Conservation (phyloP, 2,329 filamentous ascomycete species). For the Teratosphaeria epicoccoides region DNA sequence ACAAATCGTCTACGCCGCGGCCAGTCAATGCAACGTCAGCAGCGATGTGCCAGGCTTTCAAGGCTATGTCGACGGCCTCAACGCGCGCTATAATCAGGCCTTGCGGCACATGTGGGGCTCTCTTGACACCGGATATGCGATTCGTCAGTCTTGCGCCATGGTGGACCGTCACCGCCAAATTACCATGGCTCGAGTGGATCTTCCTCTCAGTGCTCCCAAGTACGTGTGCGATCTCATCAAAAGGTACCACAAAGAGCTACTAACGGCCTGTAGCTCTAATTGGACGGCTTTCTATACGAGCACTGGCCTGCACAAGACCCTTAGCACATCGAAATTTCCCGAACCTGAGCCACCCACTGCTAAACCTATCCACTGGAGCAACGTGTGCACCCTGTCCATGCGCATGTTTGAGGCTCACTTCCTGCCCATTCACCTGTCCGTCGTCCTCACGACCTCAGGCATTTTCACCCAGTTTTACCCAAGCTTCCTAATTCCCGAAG, state of each 20-base stretch:
- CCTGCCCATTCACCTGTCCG: constrained; percentile 55
- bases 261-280: constrained; percentile 17
- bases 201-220: constrained; percentile 19
- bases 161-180: constrained; percentile 13
- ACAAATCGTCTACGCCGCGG: constrained; percentile 54
- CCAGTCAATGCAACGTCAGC: constrained; percentile 63
- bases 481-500: constrained; percentile 40
- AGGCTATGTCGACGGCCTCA: constrained; percentile 48
- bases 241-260: constrained; percentile 1
- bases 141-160: constrained; percentile 30
- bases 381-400: constrained; percentile 49
- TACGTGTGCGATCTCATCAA: constrained; percentile 10
- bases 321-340: constrained; percentile 10
- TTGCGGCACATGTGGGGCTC: constrained; percentile 68
- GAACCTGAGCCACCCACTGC: constrained; percentile 10
- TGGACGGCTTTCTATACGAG: constrained; percentile 23
- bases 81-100: constrained; percentile 60
- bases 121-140: constrained; percentile 56
- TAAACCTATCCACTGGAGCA: constrained; percentile 29
- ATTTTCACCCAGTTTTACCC: constrained; percentile 49
- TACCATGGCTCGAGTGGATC: constrained; percentile 5
- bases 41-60: constrained; percentile 45
- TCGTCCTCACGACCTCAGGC: constrained; percentile 52
- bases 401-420: constrained; percentile 67
- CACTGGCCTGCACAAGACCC: constrained; percentile 19